Evolutionary conservation across 1,139 yeast species (phyloP).

Genomic region (Hyphopichia khmerensis): DNA sequence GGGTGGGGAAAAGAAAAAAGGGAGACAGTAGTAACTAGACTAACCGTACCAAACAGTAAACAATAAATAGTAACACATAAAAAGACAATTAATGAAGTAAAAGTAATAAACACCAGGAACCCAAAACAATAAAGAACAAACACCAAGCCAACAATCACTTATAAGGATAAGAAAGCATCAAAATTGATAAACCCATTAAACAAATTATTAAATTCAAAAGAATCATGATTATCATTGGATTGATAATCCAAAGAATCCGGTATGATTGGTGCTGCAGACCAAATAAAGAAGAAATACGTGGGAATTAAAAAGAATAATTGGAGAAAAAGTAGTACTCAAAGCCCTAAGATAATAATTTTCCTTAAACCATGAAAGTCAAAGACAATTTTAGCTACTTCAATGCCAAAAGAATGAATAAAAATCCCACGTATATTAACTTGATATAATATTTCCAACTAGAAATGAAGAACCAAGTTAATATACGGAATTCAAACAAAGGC

Average conservation of each 20-base stretch:
- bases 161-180: constrained; percentile 29
- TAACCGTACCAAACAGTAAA: no score
- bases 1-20: no score
- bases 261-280: constrained; percentile 48
- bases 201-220: constrained; percentile 12
- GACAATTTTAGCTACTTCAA: constrained; percentile 29
- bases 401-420: constrained; percentile 44
- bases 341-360: no score
- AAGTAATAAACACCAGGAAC: background rate
- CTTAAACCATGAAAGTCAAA: background rate
- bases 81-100: background rate
- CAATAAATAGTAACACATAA: no score
- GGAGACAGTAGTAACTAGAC: no score
- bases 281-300: constrained; percentile 13
- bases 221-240: constrained; percentile 3
- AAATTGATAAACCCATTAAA: constrained; percentile 18
- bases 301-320: constrained; percentile 6
- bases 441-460: constrained; percentile 14
- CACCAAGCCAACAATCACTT: constrained; percentile 2
- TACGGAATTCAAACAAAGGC: constrained; percentile 21
- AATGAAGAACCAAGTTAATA: constrained; percentile 19
- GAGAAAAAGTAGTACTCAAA: no score
- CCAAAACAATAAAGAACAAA: background rate
- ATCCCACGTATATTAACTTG: constrained; percentile 29
- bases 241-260: constrained; percentile 22